Conservation (phyloP, 1,284 basidiomycete genomes). For the Boletus semigastroideus region DNA sequence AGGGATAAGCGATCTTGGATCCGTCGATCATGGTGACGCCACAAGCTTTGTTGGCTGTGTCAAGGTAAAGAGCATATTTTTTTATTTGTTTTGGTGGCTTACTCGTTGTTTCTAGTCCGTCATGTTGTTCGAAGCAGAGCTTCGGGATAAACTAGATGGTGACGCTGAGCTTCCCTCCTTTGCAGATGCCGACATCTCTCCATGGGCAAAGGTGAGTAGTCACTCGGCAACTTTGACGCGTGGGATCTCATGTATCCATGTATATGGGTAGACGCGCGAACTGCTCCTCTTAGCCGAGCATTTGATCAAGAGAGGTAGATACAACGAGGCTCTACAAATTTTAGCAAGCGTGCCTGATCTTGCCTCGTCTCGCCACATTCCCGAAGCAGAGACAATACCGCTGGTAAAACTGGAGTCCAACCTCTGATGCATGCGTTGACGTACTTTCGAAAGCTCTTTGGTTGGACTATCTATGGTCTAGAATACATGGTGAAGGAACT, state of each 20-base stretch:
- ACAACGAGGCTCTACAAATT: background rate
- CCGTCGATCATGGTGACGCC: background rate
- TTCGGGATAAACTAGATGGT: background rate
- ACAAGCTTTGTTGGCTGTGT: background rate
- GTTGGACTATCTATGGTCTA: conserved; percentile 1
- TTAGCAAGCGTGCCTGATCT: background rate
- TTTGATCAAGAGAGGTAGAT: background rate
- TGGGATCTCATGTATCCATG: background rate
- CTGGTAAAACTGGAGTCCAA: background rate
- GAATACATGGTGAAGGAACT: conserved; percentile 1
- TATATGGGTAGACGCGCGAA: background rate
- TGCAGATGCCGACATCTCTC: background rate
- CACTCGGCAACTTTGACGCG: no score
- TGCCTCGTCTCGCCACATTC: background rate
- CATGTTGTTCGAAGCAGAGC: background rate
- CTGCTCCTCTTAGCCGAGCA: background rate
- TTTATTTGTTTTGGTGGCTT: no score
- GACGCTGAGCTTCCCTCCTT: background rate
- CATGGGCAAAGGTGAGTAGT: conserved; percentile 1
- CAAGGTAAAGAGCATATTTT: background rate
- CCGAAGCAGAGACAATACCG: background rate
- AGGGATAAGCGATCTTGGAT: background rate
- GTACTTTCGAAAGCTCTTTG: background rate
- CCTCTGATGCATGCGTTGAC: background rate
- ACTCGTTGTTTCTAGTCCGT: background rate